phyloP scores from a whole-genome alignment of 2,329 filamentous ascomycete genomes.

The Fusarium succisae region DNA sequence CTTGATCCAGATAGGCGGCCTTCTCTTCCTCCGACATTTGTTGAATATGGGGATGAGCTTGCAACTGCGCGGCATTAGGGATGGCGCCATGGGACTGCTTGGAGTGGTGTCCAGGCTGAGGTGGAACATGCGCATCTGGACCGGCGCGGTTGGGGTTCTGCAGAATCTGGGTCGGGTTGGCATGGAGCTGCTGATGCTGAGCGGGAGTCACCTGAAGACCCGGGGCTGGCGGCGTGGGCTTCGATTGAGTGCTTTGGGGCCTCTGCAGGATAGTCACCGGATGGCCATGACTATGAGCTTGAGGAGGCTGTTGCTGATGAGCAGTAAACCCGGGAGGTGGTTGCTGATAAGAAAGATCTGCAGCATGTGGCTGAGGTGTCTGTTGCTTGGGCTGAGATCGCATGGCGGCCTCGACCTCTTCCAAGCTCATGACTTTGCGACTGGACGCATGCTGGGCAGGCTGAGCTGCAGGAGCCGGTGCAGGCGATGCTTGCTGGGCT shows the following conservation, averaged over 20 bases:
- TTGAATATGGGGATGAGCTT: constrained; percentile 60
- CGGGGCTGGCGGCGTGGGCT: constrained; percentile 51
- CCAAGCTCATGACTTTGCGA: constrained; percentile 91
- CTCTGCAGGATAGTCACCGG: constrained; percentile 66
- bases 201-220: constrained; percentile 41
- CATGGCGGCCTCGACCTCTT: constrained; percentile 97
- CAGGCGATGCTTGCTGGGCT: constrained; percentile 45
- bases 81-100: constrained; percentile 63
- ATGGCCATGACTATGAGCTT: constrained; percentile 53
- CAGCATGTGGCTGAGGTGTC: constrained; percentile 45
- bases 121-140: constrained; percentile 54
- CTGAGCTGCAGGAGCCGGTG: constrained; percentile 36
- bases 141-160: constrained; percentile 79
- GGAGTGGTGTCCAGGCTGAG: constrained; percentile 49
- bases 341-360: constrained; percentile 45
- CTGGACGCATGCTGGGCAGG: constrained; percentile 45
- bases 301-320: constrained; percentile 46
- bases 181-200: constrained; percentile 52
- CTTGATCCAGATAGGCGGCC: constrained; percentile 83
- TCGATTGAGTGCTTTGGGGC: constrained; percentile 55
- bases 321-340: constrained; percentile 37
- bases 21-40: constrained; percentile 86
- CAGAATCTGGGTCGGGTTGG: constrained; percentile 77
- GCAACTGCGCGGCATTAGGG: constrained; percentile 46
- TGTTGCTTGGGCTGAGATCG: constrained; percentile 71